Percentiles rank a stretch among this genome's conserved stretches.
Conservation (phyloP, 306 rosid genomes). For the Lathyrus tuberosus region DNA sequence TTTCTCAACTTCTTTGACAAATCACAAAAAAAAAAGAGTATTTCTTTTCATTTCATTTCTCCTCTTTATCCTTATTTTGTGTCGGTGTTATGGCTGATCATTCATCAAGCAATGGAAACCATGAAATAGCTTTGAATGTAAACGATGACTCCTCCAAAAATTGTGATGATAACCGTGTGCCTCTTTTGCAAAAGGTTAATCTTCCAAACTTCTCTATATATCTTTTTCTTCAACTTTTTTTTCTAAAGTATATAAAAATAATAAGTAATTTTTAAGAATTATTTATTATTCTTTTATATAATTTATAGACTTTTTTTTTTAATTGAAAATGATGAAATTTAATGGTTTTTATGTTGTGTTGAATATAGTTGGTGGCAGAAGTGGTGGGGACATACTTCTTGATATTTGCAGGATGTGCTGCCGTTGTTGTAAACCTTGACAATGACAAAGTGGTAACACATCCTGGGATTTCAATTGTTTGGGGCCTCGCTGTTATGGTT, state of each 20-base stretch:
- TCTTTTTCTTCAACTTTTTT: neutral
- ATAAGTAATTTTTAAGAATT: no score
- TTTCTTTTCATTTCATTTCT: neutral
- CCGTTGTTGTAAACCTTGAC: slow-evolving; percentile 65
- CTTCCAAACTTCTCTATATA: neutral
- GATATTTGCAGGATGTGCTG: slow-evolving; percentile 74
- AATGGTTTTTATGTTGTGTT: neutral
- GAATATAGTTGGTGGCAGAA: slow-evolving; percentile 74
- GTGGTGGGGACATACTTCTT: slow-evolving; percentile 71
- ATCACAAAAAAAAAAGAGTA: neutral
- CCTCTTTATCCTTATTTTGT: neutral
- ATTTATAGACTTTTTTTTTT: no score
- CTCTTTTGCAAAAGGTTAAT: slow-evolving; percentile 71
- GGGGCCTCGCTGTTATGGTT: slow-evolving; percentile 79
- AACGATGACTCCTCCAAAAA: slow-evolving; percentile 39
- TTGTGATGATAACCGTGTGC: slow-evolving; percentile 31
- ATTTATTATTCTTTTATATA: no score
- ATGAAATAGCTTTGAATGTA: slow-evolving; percentile 45
- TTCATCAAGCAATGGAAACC: slow-evolving; percentile 49
- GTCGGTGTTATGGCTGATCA: slow-evolving; percentile 56
- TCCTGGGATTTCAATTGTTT: slow-evolving; percentile 62
- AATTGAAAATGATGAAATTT: no score
- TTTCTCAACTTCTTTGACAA: slow-evolving; percentile 11
- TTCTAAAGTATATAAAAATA: neutral
- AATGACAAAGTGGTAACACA: slow-evolving; percentile 47